Conservation (phyloP, 2,329 filamentous ascomycete species). For the Penicillium decumbens region DNA sequence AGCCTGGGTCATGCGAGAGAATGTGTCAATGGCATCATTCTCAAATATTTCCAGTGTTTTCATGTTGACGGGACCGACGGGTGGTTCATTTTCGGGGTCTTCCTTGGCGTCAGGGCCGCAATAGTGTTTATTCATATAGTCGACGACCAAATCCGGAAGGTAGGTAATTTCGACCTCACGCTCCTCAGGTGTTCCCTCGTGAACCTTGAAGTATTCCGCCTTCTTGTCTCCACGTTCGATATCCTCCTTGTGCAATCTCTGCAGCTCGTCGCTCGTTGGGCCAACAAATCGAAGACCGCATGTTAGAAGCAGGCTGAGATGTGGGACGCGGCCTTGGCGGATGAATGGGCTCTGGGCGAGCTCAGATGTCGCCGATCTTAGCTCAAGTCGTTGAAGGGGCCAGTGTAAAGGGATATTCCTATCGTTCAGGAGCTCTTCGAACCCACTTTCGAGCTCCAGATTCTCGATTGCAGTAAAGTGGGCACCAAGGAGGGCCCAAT, state of each 20-base stretch:
- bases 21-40: conserved; percentile 24
- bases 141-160: conserved; percentile 11
- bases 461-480: conserved; percentile 21
- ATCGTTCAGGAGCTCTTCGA: conserved; percentile 24
- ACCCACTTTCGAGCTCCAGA: conserved; percentile 19
- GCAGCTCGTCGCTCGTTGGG: conserved; percentile 16
- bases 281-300: conserved; percentile 24
- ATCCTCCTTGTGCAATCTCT: conserved; percentile 4
- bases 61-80: conserved; percentile 7
- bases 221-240: conserved; percentile 18
- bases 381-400: conserved; percentile 18
- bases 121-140: conserved; percentile 16
- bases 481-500: conserved; percentile 23
- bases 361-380: conserved; percentile 15
- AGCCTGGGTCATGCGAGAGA: conserved; percentile 19
- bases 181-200: conserved; percentile 5
- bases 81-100: conserved; percentile 5
- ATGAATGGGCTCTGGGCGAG: conserved; percentile 17
- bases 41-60: conserved; percentile 25
- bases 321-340: conserved; percentile 18
- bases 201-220: conserved; percentile 5
- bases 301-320: conserved; percentile 20
- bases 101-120: not conserved
- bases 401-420: conserved; percentile 23
- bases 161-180: conserved; percentile 13